Conservation (phyloP, 768 basidiomycete genomes). For the Tulasnella sp. region DNA sequence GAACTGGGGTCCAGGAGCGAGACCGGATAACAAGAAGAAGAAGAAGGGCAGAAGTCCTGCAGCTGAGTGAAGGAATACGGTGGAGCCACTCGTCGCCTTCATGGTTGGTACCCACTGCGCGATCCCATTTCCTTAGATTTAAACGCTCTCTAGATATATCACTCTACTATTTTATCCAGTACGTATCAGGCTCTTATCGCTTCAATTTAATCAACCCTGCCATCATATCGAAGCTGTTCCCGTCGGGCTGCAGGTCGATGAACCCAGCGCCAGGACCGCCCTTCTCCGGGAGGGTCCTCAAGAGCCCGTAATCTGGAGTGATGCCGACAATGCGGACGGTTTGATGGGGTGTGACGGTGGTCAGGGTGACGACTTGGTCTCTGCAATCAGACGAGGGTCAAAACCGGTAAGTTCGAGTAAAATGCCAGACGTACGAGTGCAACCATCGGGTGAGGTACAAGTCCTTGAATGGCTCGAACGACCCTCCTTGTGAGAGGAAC, state of each 20-base stretch:
- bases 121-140: not conserved
- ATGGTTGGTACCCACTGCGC: no score
- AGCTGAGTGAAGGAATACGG: not conserved
- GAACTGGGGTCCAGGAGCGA: slow-evolving; percentile 78
- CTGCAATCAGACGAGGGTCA: slow-evolving; percentile 27
- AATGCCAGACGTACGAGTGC: slow-evolving; percentile 59
- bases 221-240: slow-evolving; percentile 95
- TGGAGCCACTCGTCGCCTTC: no score
- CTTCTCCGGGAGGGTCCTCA: slow-evolving; percentile 58
- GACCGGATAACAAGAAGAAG: slow-evolving; percentile 19
- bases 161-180: not conserved
- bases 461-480: slow-evolving; percentile 71
- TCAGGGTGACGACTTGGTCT: slow-evolving; percentile 72
- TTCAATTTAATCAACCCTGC: slow-evolving; percentile 65
- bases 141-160: not conserved
- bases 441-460: slow-evolving; percentile 77
- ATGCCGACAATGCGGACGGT: slow-evolving; percentile 73
- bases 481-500: slow-evolving; percentile 54
- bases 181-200: slow-evolving; percentile 9
- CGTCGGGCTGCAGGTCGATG: slow-evolving; percentile 92
- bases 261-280: slow-evolving; percentile 32
- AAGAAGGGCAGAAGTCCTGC: not conserved
- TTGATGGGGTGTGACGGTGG: slow-evolving; percentile 57
- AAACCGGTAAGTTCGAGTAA: slow-evolving; percentile 18
- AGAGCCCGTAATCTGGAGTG: slow-evolving; percentile 74